phyloP scores from a whole-genome alignment of 2,329 filamentous ascomycete species.

The Fusarium chuoi region DNA sequence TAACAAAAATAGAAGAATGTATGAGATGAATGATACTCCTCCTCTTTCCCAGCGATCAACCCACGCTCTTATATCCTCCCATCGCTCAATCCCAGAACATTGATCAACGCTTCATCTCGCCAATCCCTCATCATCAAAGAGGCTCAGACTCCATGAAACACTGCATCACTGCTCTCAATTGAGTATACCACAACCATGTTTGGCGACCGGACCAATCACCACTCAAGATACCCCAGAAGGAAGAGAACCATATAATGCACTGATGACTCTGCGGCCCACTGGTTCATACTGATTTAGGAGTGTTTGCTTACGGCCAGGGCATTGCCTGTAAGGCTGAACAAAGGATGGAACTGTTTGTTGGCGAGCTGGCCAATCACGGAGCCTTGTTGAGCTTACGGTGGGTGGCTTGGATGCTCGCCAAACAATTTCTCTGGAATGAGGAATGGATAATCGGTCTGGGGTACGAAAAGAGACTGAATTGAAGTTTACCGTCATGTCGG shows the following conservation, averaged over 20 bases:
- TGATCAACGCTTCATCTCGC: neutral
- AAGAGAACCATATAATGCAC: neutral
- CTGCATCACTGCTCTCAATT: neutral
- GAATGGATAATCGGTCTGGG: neutral
- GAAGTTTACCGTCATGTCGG: neutral
- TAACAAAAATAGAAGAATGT: neutral
- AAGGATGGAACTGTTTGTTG: neutral
- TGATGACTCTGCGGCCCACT: neutral
- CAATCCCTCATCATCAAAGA: neutral
- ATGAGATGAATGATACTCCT: neutral
- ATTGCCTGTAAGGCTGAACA: neutral
- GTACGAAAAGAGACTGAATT: neutral
- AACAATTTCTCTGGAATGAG: neutral
- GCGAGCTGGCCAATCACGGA: neutral
- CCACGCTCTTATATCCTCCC: neutral
- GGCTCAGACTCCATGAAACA: neutral
- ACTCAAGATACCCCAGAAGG: neutral
- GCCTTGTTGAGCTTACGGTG: neutral
- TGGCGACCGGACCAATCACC: slow-evolving; percentile 16
- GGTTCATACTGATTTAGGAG: neutral
- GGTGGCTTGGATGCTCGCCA: neutral
- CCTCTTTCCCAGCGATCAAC: neutral
- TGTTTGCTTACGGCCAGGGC: neutral
- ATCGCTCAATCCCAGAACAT: neutral
- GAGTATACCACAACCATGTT: neutral